Base-by-base conservation (phyloP, 306 rosid genomes). In the Spatholobus suberectus region DNA sequence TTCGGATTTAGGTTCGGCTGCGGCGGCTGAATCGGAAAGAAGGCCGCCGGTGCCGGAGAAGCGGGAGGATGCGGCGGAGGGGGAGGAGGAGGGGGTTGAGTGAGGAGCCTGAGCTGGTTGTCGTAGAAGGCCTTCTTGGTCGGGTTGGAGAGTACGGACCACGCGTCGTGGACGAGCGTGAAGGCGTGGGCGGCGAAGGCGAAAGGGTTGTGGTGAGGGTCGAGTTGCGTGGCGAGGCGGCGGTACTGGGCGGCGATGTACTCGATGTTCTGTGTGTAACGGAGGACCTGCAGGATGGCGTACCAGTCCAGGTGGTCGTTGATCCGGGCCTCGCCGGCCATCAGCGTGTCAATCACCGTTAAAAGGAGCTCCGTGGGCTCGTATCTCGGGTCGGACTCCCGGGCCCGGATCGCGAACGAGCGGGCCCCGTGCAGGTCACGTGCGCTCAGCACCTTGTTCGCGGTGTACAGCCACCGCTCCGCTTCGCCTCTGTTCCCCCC, bases 381-480 rank as follows among this genome's bases (percentile, higher is more conserved):
- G 6, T 91, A 79, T 40, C 86, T 77, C 9, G 97, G 98, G 88
- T 93, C 93, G 29, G 96, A 89, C 41, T 94, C 99, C 2, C 94
- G 89, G 4, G 95, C 98, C 0, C 99, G 93, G 84, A 96, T 86
- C 14, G 98, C 99, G 15, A 96, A 96, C 44, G 90, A 88, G 74
- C 92, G 84, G 0, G 98, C 92, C 40, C 98, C 98, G 52, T 86
- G 93, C 24, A 93, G 41, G 75, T 96, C 99, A 81, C 94, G 90
- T 58, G 97, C 89, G 52, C 87, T 86, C 4, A 96, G 88, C 0
- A 93, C 92, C 86, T 89, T 96, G 85, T 92, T 92, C 0, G 99
- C 97, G 0, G 92, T 92, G 88, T 83, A 89, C 0, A 96, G 82
- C 99, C 97, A 96, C 35, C 97, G 91, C 83, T 88, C 89, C 13